Percentiles rank a stretch among this genome's conserved stretches.
Evolutionary conservation across 2,329 filamentous ascomycete genomes (phyloP).

Genomic region (Claviceps spartinae): DNA sequence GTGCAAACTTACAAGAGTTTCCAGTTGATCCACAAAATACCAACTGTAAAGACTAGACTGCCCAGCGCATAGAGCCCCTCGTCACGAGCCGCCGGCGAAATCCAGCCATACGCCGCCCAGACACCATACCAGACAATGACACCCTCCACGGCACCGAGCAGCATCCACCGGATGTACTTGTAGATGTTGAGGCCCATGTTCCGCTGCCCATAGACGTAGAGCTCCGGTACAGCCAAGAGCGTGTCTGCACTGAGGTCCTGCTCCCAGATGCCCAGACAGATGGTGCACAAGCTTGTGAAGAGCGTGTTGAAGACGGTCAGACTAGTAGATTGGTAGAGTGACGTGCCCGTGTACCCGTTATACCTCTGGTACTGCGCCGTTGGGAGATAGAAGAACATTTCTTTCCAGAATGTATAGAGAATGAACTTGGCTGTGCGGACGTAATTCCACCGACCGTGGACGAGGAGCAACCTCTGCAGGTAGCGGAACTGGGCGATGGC

Average conservation of each 20-base stretch:
- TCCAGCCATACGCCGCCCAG: constrained; percentile 38
- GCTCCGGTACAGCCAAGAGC: constrained; percentile 78
- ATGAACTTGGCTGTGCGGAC: constrained; percentile 80
- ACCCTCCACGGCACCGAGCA: constrained; percentile 58
- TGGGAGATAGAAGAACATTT: constrained; percentile 68
- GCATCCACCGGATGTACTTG: constrained; percentile 66
- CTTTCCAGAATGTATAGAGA: constrained; percentile 85
- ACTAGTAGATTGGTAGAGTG: constrained; percentile 75
- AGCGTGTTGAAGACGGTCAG: constrained; percentile 89
- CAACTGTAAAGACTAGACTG: constrained; percentile 55
- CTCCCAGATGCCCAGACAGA: constrained; percentile 83
- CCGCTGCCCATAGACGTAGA: constrained; percentile 73
- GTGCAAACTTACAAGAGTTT: constrained; percentile 53
- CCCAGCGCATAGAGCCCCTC: constrained; percentile 63
- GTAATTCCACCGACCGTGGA: constrained; percentile 87
- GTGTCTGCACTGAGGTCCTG: constrained; percentile 77
- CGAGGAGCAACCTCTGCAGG: constrained; percentile 67
- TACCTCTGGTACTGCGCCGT: constrained; percentile 74
- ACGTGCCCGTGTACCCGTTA: constrained; percentile 81
- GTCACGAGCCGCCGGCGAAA: constrained; percentile 40
- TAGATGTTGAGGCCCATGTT: constrained; percentile 59
- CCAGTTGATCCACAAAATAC: constrained; percentile 57
- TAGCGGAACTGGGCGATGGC: constrained; percentile 87
- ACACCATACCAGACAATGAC: constrained; percentile 58
- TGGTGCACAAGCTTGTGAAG: constrained; percentile 80